phyloP scores from a whole-genome alignment of 805 yeast species.

The Saccharomycopsis sp. region DNA sequence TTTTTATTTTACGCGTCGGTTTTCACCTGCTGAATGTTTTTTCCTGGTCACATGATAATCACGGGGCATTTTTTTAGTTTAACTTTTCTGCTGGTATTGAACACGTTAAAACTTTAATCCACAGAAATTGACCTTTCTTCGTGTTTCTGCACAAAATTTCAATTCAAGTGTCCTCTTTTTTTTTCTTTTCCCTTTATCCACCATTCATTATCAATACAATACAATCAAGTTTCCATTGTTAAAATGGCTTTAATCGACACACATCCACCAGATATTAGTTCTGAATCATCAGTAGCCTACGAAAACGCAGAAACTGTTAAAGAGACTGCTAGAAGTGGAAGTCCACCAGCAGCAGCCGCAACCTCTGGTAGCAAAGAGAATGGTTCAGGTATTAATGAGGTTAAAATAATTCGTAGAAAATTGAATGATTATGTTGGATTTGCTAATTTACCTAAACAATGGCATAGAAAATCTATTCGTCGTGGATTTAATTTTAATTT shows the following conservation, averaged over 20 bases:
- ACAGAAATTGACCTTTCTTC: too few species aligned
- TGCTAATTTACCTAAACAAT: slow-evolving; percentile 95
- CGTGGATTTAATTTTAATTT: slow-evolving; percentile 86
- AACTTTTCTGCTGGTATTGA: too few species aligned
- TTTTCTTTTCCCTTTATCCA: neutral
- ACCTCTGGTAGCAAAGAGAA: too few species aligned
- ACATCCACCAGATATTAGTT: slow-evolving; percentile 15
- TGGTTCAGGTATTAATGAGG: too few species aligned
- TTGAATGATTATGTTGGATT: slow-evolving; percentile 93
- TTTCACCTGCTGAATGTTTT: too few species aligned
- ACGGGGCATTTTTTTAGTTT: too few species aligned
- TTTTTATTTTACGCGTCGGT: too few species aligned
- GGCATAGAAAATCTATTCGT: slow-evolving; percentile 91
- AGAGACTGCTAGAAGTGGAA: slow-evolving; percentile 14
- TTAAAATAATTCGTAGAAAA: slow-evolving; percentile 70
- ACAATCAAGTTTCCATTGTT: too few species aligned
- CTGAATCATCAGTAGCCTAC: slow-evolving; percentile 15
- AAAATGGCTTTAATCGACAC: slow-evolving; percentile 13
- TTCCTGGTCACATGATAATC: too few species aligned
- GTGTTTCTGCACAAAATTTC: too few species aligned
- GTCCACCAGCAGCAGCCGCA: slow-evolving; percentile 6
- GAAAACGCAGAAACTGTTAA: slow-evolving; percentile 11
- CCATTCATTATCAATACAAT: neutral
- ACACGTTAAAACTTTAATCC: too few species aligned
- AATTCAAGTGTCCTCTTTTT: too few species aligned